Evolutionary conservation across 345 rosid genomes (phyloP).

Genomic region (Firmiana major): DNA sequence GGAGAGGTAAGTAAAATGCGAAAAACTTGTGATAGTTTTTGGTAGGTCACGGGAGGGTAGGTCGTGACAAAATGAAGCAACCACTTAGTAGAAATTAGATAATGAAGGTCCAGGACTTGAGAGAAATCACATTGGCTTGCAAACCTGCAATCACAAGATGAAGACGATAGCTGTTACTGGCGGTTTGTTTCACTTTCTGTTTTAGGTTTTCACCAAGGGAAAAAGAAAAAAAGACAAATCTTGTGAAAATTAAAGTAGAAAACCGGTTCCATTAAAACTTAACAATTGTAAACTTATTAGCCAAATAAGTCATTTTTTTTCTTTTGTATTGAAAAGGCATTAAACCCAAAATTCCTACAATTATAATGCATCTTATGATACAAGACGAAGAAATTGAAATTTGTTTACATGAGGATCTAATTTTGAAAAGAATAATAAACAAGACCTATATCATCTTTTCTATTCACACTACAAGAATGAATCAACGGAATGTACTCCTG

Average conservation of each 20-base stretch:
- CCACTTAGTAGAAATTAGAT: too few species aligned
- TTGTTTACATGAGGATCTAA: slow-evolving; percentile 5
- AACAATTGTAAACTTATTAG: not conserved
- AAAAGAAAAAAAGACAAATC: not conserved
- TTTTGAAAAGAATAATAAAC: slow-evolving; percentile 33
- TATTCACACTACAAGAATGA: slow-evolving; percentile 35
- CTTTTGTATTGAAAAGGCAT: slow-evolving; percentile 3
- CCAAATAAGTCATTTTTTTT: not conserved
- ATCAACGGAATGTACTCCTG: slow-evolving; percentile 17
- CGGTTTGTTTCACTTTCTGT: too few species aligned
- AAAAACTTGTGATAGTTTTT: too few species aligned
- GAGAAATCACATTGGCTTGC: too few species aligned
- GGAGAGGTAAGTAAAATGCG: too few species aligned
- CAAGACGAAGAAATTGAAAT: slow-evolving; percentile 7
- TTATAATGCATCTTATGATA: not conserved
- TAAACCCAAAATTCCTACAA: slow-evolving; percentile 20
- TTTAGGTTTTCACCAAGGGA: too few species aligned
- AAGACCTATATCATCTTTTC: slow-evolving; percentile 44
- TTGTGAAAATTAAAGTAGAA: not conserved
- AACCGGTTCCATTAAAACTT: not conserved
- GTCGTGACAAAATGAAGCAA: too few species aligned
- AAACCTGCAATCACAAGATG: too few species aligned
- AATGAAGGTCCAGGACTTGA: too few species aligned
- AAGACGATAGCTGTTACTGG: too few species aligned
- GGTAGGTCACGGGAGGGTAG: too few species aligned